Evolutionary conservation across 352 stramenopile species (phyloP), one percentile per base, ranked within the genome.

Genomic region (Phytophthora parvispora): DNA sequence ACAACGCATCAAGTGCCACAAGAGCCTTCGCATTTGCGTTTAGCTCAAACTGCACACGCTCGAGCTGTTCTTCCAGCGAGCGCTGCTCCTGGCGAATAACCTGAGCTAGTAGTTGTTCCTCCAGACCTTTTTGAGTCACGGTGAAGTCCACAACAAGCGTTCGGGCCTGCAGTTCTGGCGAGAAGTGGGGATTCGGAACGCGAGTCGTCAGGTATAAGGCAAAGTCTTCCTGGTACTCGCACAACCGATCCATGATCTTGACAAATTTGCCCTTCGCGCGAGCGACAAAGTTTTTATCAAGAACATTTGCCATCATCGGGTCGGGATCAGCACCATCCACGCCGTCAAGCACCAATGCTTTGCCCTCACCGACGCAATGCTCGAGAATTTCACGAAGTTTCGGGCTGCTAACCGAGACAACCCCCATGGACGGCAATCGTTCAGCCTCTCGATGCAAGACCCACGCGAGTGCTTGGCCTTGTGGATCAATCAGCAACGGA

Each of bases 1-100:
- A 55, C 4, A 97, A 60, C 20, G 92, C 78, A 57, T 98, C 94
- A 2, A 98, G 75, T 1, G 71, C 73, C 29, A 97, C 75, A 1
- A 98, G 77, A 4, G 87, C 83, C 72, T 97, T 97, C 2, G 89
- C 97, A 75, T 97, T 97, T 9, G 74, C 83, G 42, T 88, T 92
- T 28, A 98, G 72, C 22, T 97, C 90, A 29, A 84, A 86, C 45
- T 97, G 83, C 10, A 98, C 90, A 15, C 86, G 86, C 9, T 92
- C 82, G n/a, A 98, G 74, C 58, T 97, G 87, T 62, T 98, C 93
- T 71, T 98, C 93, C 0, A 98, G 79, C 9, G 82, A 94, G 34
- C 81, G 88, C 56, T 98, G 92, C 57, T 98, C 93, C 59, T 97
- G 93, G 53, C 95, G 88, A 56, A 98, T 98, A 20, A 98, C 91